Evolutionary conservation across 2,329 filamentous ascomycete species (phyloP), one percentile per base, ranked within the genome.

Genomic region (Alternaria hordeiaustralica): DNA sequence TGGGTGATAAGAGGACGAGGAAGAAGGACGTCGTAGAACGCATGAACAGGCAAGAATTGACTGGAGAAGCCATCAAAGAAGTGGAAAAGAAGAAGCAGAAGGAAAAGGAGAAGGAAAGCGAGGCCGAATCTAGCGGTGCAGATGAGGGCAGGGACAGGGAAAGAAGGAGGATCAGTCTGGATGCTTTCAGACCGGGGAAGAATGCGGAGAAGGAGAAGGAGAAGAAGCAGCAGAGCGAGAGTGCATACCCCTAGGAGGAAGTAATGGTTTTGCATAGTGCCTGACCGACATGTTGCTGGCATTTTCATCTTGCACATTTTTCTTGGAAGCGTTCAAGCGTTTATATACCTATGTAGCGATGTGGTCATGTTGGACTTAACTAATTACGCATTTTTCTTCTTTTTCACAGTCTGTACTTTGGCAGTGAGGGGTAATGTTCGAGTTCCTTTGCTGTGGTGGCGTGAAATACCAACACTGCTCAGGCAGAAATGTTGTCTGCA

Each of bases 21-120:
- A 96, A 96, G 85, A 95, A 94, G 86, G 92, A 96, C 45, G 92
- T 96, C 0, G 84, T 94, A 21, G 90, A 94, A 74, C 86, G 90
- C 47, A 87, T 96, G 80, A 88, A 92, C 72, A 84, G 92, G 28
- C 93, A 96, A 75, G 88, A 93, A 67, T 79, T 96, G 60, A 96
- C 93, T 0, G 81, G 85, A 50, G 84, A 89, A 69, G 89, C 88
- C 1, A 89, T 90, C 68, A 83, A 84, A 67, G 86, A 86, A 70
- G 81, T 87, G 11, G 80, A 85, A 68, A 85, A 85, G 75, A 82
- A 83, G 68, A 75, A 75, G 61, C 71, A 78, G 21, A 70, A 68
- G 21, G 76, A 82, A 61, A 84, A 79, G 65, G 79, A 81, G 45
- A 66, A 68, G 9, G 76, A 79, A 51, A 71, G 70, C 11, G 67